Evolutionary conservation across 345 rosid genomes (phyloP).

Genomic region (Geranium brycei): DNA sequence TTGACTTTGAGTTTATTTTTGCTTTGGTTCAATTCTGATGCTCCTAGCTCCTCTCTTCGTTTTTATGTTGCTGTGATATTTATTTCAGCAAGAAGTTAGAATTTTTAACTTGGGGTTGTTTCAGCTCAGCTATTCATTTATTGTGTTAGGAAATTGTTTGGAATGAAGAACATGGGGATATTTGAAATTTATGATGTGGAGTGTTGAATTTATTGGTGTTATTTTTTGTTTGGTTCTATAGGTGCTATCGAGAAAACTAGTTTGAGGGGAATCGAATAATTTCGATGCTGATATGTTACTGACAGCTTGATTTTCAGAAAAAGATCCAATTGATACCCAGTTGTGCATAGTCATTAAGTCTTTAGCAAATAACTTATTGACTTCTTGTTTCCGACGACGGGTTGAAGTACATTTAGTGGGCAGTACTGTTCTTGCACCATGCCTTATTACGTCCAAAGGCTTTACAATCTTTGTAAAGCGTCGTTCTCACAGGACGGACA

Average conservation of each 20-base stretch:
- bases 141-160: neutral
- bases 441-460: conserved; percentile 71
- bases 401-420: conserved; percentile 18
- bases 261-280: neutral
- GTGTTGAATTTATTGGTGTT: neutral
- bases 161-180: neutral
- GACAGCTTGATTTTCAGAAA: conserved; percentile 9
- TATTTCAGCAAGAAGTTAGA: no score
- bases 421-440: conserved; percentile 31
- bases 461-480: conserved; percentile 59
- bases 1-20: no score
- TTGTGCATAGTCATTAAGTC: conserved; percentile 3
- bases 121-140: neutral
- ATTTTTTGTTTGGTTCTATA: neutral
- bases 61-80: no score
- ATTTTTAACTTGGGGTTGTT: neutral
- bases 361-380: conserved; percentile 20
- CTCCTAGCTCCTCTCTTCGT: neutral
- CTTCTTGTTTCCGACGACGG: conserved; percentile 14
- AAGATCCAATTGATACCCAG: conserved; percentile 11
- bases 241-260: neutral
- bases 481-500: conserved; percentile 65
- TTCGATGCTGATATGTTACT: conserved; percentile 23
- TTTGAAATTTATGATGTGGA: neutral
- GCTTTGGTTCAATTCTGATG: neutral